Percentiles rank a stretch among this genome's conserved stretches.
Conservation (phyloP, 2,329 filamentous ascomycete species). For the Berkeleyomyces rouxiae region DNA sequence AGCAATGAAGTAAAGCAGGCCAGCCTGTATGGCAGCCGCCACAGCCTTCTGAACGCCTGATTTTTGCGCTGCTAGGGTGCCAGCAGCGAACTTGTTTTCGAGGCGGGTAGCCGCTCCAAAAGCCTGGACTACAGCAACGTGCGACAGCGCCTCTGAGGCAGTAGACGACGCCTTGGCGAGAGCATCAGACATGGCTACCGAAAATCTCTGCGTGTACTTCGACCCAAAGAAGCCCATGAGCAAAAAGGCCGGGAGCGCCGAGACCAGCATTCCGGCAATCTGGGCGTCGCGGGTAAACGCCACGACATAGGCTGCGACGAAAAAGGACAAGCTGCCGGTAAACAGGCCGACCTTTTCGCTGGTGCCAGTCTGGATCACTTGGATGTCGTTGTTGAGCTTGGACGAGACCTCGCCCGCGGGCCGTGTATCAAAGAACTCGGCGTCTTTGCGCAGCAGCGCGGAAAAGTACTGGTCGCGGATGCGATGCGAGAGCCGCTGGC, state of each 20-base stretch:
- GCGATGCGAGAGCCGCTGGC: constrained; percentile 45
- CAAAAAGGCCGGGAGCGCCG: constrained; percentile 45
- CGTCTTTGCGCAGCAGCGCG: constrained; percentile 42
- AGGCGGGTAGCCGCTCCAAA: constrained; percentile 43
- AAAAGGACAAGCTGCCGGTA: constrained; percentile 45
- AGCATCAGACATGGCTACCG: constrained; percentile 32
- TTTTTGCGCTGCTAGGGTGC: constrained; percentile 32
- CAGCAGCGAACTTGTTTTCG: constrained; percentile 39
- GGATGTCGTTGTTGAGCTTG: constrained; percentile 47
- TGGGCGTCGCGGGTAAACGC: constrained; percentile 47
- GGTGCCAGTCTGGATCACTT: constrained; percentile 49
- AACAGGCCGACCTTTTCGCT: constrained; percentile 55
- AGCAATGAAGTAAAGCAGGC: constrained; percentile 48
- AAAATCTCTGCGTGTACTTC: constrained; percentile 35
- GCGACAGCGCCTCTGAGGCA: constrained; percentile 43
- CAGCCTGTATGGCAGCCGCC: constrained; percentile 39
- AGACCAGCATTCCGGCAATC: constrained; percentile 47
- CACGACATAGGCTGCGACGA: constrained; percentile 48
- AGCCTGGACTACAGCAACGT: constrained; percentile 45
- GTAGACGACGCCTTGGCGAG: constrained; percentile 43
- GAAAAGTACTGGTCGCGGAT: constrained; percentile 44
- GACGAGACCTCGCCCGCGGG: constrained; percentile 46
- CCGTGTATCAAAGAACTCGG: constrained; percentile 46
- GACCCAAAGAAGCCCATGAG: constrained; percentile 40
- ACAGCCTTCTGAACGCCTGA: constrained; percentile 42